These are phyloP conservation scores for Xylaria palmicola DNA, from an alignment of 495 filamentous ascomycete genomes.

Conservation along the genomic window DNA sequence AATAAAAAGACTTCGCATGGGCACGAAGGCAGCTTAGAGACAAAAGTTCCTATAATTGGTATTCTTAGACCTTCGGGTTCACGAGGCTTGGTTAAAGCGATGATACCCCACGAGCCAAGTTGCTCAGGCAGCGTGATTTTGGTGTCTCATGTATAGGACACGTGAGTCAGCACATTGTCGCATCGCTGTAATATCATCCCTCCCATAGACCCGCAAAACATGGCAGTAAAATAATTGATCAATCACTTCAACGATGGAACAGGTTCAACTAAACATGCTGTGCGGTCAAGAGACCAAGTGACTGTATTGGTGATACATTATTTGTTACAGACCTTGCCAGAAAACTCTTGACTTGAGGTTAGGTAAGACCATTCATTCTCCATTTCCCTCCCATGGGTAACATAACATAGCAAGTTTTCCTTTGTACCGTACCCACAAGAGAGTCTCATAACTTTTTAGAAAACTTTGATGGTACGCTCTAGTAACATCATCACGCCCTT, in stretches of 20 bases:
- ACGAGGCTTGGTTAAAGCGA: not conserved
- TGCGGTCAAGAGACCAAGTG: not conserved
- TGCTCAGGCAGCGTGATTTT: not conserved
- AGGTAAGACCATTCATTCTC: no score
- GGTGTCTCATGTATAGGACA: not conserved
- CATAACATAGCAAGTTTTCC: no score
- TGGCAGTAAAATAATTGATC: not conserved
- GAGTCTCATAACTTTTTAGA: no score
- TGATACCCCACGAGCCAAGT: not conserved
- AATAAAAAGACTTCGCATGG: not conserved
- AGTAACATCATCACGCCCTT: no score
- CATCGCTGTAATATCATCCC: not conserved
- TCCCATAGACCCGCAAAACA: not conserved
- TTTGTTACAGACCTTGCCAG: not conserved
- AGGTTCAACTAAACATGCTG: no score
- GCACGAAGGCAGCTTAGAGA: not conserved
- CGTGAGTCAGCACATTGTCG: not conserved
- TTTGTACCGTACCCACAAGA: no score
- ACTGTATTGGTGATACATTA: not conserved
- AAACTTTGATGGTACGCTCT: no score
- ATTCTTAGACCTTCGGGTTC: not conserved
- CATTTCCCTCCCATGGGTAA: no score
- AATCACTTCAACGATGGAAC: not conserved
- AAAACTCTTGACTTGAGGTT: no score
- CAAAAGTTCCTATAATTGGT: not conserved